phyloP scores from a whole-genome alignment of 192 early-diverging fungal species.

The Lunasporangiospora selenospora region DNA sequence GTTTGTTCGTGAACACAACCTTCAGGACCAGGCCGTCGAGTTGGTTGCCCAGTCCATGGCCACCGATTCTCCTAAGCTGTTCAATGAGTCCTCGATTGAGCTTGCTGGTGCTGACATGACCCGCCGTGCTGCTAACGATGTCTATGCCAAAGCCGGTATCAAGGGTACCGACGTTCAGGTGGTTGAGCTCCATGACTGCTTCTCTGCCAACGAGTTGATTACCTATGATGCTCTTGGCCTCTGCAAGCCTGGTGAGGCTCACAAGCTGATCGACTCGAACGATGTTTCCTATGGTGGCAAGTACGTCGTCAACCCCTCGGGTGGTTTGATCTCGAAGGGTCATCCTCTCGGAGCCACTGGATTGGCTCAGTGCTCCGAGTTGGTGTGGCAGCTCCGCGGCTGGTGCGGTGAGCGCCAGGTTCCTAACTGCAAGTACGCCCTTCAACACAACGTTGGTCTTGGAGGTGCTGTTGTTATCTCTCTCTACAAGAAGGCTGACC shows the following conservation, averaged over 20 bases:
- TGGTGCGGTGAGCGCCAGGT: slow-evolving; percentile 76
- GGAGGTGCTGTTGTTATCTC: slow-evolving; percentile 76
- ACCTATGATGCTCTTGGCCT: slow-evolving; percentile 79
- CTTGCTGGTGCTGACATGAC: slow-evolving; percentile 77
- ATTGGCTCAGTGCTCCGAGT: slow-evolving; percentile 74
- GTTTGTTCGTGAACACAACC: slow-evolving; percentile 66
- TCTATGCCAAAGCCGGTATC: slow-evolving; percentile 64
- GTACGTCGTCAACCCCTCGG: slow-evolving; percentile 75
- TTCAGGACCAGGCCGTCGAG: slow-evolving; percentile 71
- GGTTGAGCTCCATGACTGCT: slow-evolving; percentile 80
- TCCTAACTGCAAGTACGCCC: slow-evolving; percentile 63
- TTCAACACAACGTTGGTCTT: slow-evolving; percentile 80
- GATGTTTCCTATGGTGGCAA: slow-evolving; percentile 68
- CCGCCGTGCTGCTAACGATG: slow-evolving; percentile 61
- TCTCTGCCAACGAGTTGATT: slow-evolving; percentile 77
- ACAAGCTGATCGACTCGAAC: slow-evolving; percentile 59
- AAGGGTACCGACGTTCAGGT: slow-evolving; percentile 67
- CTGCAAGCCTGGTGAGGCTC: slow-evolving; percentile 68
- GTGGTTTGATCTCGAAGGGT: slow-evolving; percentile 80
- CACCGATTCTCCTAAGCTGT: slow-evolving; percentile 70
- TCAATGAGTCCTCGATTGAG: slow-evolving; percentile 61
- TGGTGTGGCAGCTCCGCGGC: slow-evolving; percentile 67
- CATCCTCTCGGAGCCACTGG: slow-evolving; percentile 82
- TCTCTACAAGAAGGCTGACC: slow-evolving; percentile 63
- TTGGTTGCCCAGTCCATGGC: slow-evolving; percentile 73